Evolutionary conservation across 805 yeast genomes (phyloP), one percentile per base, ranked within the genome.

Genomic region (Candida krabiensis): DNA sequence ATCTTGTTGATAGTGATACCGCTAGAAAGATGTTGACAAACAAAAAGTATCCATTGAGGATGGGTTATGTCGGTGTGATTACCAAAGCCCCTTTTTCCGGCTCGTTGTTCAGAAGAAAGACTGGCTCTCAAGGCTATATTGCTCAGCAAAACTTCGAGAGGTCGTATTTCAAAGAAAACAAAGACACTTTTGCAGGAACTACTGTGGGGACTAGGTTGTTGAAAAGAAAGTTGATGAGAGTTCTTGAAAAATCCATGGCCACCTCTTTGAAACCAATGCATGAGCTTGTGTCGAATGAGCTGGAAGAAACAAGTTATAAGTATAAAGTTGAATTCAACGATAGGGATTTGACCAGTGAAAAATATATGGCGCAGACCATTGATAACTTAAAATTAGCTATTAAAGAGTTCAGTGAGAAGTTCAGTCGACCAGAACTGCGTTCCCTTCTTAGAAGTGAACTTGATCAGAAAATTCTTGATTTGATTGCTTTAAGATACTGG

Each of bases 21-120:
- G 99, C 96, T 0, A 74, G 77, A 33, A 70, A 67, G 6, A 76
- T 86, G 15, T 67, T 93, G 43, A 72, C 75, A 19, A 91, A 91
- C 62, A 79, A 74, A 47, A 86, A 82, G 53, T 95, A 95, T 55
- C 98, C 99, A 0, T 68, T 93, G 44, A 80, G 76, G 52, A 86
- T 93, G 96, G 99, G 99, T 0, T 93, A 93, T 58, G 98, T 93
- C 15, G 99, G 99, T 40, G 98, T 95, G n/a, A 83, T 95, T 14
- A 86, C 97, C 2, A 85, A 79, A 48, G 75, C 86, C 0, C 96
- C 66, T 55, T 38, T 51, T 8, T 35, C 53, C 14, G 55, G 59
- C 11, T 63, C 75, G 0, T 55, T 84, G 11, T 81, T 81, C 61
- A 60, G 75, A 40, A 69, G 83, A 44, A 67, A 67, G 40, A 61